Conservation (phyloP, 2,329 filamentous ascomycete species). For the Zymoseptoria tritici region DNA sequence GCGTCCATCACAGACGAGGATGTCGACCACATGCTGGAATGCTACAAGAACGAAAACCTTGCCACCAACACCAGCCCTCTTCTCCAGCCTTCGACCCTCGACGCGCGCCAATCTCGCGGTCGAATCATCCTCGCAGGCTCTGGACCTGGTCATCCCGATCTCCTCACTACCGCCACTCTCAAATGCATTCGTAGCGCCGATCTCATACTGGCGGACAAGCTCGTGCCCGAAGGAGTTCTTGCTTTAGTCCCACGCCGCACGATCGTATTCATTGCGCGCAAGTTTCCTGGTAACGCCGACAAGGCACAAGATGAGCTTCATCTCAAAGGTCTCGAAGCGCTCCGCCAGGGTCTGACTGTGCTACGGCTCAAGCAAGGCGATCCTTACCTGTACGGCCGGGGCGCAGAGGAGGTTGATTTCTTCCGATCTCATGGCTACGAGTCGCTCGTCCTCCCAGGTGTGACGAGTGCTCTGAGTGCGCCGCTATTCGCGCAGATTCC, state of each 20-base stretch:
- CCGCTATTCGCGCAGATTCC: slow-evolving; percentile 85
- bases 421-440: slow-evolving; percentile 66
- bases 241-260: slow-evolving; percentile 86
- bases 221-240: slow-evolving; percentile 75
- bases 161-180: slow-evolving; percentile 76
- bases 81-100: slow-evolving; percentile 23
- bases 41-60: slow-evolving; percentile 50
- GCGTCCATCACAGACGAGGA: slow-evolving; percentile 74
- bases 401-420: slow-evolving; percentile 84
- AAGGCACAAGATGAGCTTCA: slow-evolving; percentile 86
- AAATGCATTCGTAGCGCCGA: slow-evolving; percentile 69
- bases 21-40: slow-evolving; percentile 65
- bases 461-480: slow-evolving; percentile 80
- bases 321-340: slow-evolving; percentile 63
- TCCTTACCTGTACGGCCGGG: slow-evolving; percentile 90
- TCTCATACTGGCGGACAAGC: slow-evolving; percentile 77
- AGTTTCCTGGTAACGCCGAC: slow-evolving; percentile 96
- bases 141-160: slow-evolving; percentile 84
- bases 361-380: slow-evolving; percentile 92
- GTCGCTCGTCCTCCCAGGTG: slow-evolving; percentile 69
- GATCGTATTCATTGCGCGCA: slow-evolving; percentile 83
- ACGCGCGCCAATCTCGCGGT: slow-evolving; percentile 43
- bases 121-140: slow-evolving; percentile 83
- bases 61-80: slow-evolving; percentile 22
- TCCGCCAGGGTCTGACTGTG: slow-evolving; percentile 66